Evolutionary conservation across 352 stramenopile genomes (phyloP).

Genomic region (Globisporangium cystogenes): DNA sequence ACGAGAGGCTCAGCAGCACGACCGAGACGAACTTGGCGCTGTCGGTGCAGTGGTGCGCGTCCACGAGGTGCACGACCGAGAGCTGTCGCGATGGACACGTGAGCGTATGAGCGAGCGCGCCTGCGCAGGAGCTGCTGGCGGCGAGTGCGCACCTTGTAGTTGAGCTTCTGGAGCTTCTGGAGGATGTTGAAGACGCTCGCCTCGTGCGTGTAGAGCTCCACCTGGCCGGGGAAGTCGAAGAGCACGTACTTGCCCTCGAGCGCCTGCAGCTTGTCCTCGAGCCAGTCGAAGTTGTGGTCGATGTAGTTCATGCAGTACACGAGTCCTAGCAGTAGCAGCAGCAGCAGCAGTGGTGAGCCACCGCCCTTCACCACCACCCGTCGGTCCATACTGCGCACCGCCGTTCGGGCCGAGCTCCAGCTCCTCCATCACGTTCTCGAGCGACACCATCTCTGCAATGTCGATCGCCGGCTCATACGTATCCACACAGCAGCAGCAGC

Average conservation of each 20-base stretch:
- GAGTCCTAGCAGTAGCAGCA: slow-evolving; percentile 43
- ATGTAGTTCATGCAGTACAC: slow-evolving; percentile 99
- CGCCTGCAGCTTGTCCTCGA: slow-evolving; percentile 89
- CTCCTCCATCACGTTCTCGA: slow-evolving; percentile 94
- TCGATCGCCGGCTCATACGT: slow-evolving; percentile 82
- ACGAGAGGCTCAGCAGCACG: slow-evolving; percentile 94
- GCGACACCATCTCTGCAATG: slow-evolving; percentile 95
- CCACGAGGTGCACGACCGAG: slow-evolving; percentile 93
- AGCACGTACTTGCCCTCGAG: slow-evolving; percentile 93
- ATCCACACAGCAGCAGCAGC: not conserved
- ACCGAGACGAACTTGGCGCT: slow-evolving; percentile 98
- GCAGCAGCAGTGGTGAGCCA: too few species aligned
- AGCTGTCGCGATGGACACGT: slow-evolving; percentile 57
- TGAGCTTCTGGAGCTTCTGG: slow-evolving; percentile 90
- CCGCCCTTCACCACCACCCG: not conserved
- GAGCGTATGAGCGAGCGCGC: slow-evolving; percentile 6
- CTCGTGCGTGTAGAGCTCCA: slow-evolving; percentile 99
- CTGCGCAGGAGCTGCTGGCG: too few species aligned
- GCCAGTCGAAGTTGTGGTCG: slow-evolving; percentile 97
- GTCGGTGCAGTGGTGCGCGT: slow-evolving; percentile 92
- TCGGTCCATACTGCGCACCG: slow-evolving; percentile 20
- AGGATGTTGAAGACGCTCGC: slow-evolving; percentile 95
- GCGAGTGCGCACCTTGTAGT: slow-evolving; percentile 33
- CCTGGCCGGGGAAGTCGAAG: slow-evolving; percentile 98
- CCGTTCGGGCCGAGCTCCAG: slow-evolving; percentile 96